phyloP scores from a whole-genome alignment of 2,329 filamentous ascomycete genomes.

The Colletotrichum liriopes region DNA sequence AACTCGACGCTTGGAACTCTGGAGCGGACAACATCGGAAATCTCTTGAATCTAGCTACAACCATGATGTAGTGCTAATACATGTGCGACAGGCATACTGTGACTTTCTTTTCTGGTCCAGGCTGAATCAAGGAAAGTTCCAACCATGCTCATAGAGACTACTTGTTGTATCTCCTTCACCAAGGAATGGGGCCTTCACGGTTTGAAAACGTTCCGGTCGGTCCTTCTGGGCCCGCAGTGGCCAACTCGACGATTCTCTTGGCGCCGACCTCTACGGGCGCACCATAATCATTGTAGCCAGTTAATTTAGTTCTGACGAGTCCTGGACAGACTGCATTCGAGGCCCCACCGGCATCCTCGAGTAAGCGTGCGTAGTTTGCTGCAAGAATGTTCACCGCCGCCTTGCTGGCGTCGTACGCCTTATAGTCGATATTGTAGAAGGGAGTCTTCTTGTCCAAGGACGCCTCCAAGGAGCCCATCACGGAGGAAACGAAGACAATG shows the following conservation, averaged over 20 bases:
- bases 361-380: slow-evolving; percentile 51
- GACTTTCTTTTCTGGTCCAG: background rate
- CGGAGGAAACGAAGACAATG: slow-evolving; percentile 57
- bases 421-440: slow-evolving; percentile 50
- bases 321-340: slow-evolving; percentile 58
- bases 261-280: slow-evolving; percentile 49
- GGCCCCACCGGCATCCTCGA: slow-evolving; percentile 51
- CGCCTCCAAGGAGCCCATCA: slow-evolving; percentile 52
- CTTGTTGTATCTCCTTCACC: slow-evolving; percentile 27
- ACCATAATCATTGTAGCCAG: slow-evolving; percentile 37
- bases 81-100: background rate
- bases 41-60: slow-evolving; percentile 26
- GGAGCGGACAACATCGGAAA: slow-evolving; percentile 32
- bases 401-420: slow-evolving; percentile 58
- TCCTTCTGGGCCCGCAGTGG: slow-evolving; percentile 49
- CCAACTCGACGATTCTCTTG: slow-evolving; percentile 50
- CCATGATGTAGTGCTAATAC: background rate
- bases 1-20: slow-evolving; percentile 37
- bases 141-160: no score
- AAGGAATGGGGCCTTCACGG: slow-evolving; percentile 45
- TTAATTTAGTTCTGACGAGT: slow-evolving; percentile 52
- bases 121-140: background rate
- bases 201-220: slow-evolving; percentile 50
- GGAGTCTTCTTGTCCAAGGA: slow-evolving; percentile 48
- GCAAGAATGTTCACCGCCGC: slow-evolving; percentile 60